These are phyloP conservation scores for Cryphonectria naterciae DNA, from an alignment of 2,329 filamentous ascomycete species.

Conservation along the genomic window DNA sequence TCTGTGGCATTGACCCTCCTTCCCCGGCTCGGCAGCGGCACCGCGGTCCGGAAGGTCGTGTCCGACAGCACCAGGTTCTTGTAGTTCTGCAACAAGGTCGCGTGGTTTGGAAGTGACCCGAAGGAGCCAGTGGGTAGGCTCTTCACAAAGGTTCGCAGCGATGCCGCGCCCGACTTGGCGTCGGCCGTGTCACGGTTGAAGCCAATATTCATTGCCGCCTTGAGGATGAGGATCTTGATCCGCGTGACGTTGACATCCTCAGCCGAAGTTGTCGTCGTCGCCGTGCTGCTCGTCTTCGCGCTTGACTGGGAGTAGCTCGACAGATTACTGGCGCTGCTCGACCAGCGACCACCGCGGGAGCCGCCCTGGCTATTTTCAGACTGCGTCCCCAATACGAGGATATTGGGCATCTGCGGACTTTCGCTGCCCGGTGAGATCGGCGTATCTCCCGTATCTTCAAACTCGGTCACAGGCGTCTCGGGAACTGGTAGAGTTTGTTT, in stretches of 20 bases:
- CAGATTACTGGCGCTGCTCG: constrained; percentile 77
- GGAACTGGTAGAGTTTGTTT: constrained; percentile 60
- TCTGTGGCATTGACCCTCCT: constrained; percentile 71
- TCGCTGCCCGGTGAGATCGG: constrained; percentile 80
- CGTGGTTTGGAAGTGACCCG: constrained; percentile 71
- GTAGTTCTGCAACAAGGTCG: constrained; percentile 75
- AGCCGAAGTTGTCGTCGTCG: constrained; percentile 67
- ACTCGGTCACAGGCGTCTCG: constrained; percentile 93
- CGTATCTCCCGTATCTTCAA: constrained; percentile 91
- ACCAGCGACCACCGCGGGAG: constrained; percentile 70
- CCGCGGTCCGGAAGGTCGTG: constrained; percentile 62
- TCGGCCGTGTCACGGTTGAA: constrained; percentile 64
- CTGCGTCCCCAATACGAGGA: constrained; percentile 79
- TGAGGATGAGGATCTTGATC: constrained; percentile 78
- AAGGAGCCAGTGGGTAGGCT: constrained; percentile 77
- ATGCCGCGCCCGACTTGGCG: constrained; percentile 47
- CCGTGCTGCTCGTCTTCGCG: constrained; percentile 69
- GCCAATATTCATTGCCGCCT: constrained; percentile 83
- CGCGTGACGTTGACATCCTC: constrained; percentile 80
- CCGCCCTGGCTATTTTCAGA: constrained; percentile 50
- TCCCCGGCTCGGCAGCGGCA: constrained; percentile 58
- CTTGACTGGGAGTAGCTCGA: constrained; percentile 78
- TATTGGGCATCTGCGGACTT: constrained; percentile 78
- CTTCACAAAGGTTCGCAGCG: constrained; percentile 76
- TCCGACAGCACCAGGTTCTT: constrained; percentile 79